Base-by-base conservation (phyloP, 2,329 filamentous ascomycete genomes). In the Scedosporium dehoogii region DNA sequence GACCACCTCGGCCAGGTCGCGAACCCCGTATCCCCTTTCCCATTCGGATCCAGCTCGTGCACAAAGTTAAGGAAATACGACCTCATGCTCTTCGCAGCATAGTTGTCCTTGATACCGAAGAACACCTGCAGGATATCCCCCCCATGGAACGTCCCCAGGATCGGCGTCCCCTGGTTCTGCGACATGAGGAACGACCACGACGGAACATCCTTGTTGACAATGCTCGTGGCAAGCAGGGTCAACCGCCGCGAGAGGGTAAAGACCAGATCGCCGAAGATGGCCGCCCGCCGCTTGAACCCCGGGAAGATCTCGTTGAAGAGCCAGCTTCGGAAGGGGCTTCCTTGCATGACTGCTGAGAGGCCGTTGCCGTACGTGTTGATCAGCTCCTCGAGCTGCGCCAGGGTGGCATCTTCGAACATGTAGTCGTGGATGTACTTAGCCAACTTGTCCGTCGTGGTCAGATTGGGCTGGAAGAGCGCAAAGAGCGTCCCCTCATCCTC, bases 401-500 rank as follows among this genome's bases (percentile, higher is more conserved):
- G 73, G 1, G 79, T 78, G 2, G 88, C 82, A 27, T 76, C 71
- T 42, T 78, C 72, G 76, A 91, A 92, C 76, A 84, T 88, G 59
- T 83, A 66, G 0, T 73, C 70, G 1, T 74, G 68, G 23, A 94
- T 73, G 69, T 93, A 93, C 18, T 80, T 74, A 41, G 85, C 78
- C 0, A 92, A 67, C 5, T 84, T 73, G 1, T 74, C 73, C 0
- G 79, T 84, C 1, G 80, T 87, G 9, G 83, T 89, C 59, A 92
- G 75, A 70, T 92, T 90, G 38, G 73, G 70, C 66, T 90, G 87
- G 71, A 87, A 86, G 41, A 92, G 77, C 4, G 85, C 78, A 70
- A 92, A 91, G 1, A 92, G 73, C 0, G 89, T 91, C 18, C 89
- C 89, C 72, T 93, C 89, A 69, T 93, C 90, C 75, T 92, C 89